Evolutionary conservation across 345 rosid genomes (phyloP), one percentile per base, ranked within the genome.

Genomic region (Kernera saxatilis): DNA sequence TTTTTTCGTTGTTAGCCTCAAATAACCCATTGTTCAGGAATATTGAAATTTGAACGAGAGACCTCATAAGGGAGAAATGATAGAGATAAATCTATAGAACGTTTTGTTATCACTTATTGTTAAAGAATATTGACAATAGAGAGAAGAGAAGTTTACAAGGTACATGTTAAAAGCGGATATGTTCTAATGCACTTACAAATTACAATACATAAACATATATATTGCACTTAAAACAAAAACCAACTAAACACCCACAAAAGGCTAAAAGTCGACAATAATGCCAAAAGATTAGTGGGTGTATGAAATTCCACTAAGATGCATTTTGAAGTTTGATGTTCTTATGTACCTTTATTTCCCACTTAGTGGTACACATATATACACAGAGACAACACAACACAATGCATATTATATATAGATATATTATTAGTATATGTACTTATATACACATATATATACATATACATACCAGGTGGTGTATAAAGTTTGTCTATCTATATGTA

Each of bases 221-320:
- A 23, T 74, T 59, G 35, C 72, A 74, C 57, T 41, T 51, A 74
- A 41, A 74, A 67, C 55, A 51, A 67, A 49, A 64, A 25, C 71
- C 59, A 73, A 66, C 44, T 55, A 57, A 67, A 74, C 58, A 37
- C n/a, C 37, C 72, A 58, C 43, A 73, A 73, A 73, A 59, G 55
- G 49, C 56, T 41, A 50, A 67, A 74, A 74, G 78, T 60, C 1
- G 56, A 59, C 56, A 67, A 68, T 74, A 67, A 74, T 74, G 73
- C 73, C 78, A 74, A 74, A 60, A 23, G 22, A 67, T 74, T 74
- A 74, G 78, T 74, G 78, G 78, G 50, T 68, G 61, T 67, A 67
- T 67, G 73, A 52, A 51, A 67, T 68, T 67, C 78, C 78, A 74
- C 78, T 74, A 52, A 59, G 48, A 43, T 68, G 62, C 64, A 67